A percentile compares a stretch with the other conserved stretches of the same genome.
Conservation (phyloP, 192 early-diverging fungal species). For the Rhizoclosmatium sp. region DNA sequence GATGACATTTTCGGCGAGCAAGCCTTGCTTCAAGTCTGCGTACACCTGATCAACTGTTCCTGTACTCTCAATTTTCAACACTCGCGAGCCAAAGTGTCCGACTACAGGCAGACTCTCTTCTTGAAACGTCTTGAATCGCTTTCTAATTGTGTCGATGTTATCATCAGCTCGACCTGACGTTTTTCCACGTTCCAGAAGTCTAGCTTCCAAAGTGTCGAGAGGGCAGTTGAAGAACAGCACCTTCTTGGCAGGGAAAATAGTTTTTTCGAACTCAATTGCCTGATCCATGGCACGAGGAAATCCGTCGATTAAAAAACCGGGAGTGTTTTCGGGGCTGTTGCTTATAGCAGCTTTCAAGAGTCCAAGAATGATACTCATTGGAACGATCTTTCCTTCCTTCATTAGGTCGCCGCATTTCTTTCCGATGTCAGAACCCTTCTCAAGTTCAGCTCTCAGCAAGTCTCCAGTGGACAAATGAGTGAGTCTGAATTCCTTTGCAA, state of each 20-base stretch:
- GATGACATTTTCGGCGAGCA: conserved; percentile 34
- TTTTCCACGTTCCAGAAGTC: conserved; percentile 64
- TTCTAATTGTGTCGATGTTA: conserved; percentile 63
- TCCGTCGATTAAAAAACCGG: conserved; percentile 69
- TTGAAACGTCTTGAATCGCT: conserved; percentile 63
- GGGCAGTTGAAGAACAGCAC: conserved; percentile 61
- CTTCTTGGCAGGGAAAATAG: conserved; percentile 43
- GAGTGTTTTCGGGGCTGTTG: conserved; percentile 52
- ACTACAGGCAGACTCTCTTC: conserved; percentile 58
- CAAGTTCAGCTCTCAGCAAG: conserved; percentile 88
- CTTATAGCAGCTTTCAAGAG: conserved; percentile 85
- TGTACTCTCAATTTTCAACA: conserved; percentile 38
- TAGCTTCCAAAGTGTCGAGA: conserved; percentile 51
- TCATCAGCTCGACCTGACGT: conserved; percentile 65
- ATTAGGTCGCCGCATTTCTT: conserved; percentile 87
- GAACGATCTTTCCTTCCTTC: conserved; percentile 94
- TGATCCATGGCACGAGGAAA: conserved; percentile 71
- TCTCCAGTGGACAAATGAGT: conserved; percentile 96
- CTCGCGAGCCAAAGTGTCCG: conserved; percentile 48
- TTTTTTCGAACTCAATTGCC: conserved; percentile 58
- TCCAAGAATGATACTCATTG: conserved; percentile 83
- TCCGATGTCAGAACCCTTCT: conserved; percentile 58
- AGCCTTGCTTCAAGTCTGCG: background rate
- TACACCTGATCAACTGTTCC: conserved; percentile 26
- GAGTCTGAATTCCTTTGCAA: conserved; percentile 88